Evolutionary conservation across 305 asterid species (phyloP).

Genomic region (Andrographis paniculata): DNA sequence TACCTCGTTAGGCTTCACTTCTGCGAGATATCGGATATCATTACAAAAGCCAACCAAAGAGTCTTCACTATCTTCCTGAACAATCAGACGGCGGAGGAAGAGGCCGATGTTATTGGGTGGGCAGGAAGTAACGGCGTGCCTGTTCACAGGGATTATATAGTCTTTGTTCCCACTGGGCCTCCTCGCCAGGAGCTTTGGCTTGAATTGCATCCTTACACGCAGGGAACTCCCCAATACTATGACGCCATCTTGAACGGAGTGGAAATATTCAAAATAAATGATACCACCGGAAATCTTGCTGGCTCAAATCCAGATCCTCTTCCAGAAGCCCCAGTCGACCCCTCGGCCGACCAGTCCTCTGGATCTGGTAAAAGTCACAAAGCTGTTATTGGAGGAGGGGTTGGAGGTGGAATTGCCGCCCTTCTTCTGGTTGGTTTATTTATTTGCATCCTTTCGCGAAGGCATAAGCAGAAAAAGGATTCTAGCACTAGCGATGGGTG

Average conservation of each 20-base stretch:
- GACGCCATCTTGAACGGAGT: conserved; percentile 79
- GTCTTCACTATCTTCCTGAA: conserved; percentile 55
- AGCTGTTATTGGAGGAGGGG: conserved; percentile 55
- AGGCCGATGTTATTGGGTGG: conserved; percentile 71
- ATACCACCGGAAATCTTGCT: conserved; percentile 50
- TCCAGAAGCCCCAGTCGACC: conserved; percentile 24
- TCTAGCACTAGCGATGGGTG: conserved; percentile 62
- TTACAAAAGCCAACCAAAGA: conserved; percentile 44
- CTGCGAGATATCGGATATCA: conserved; percentile 48
- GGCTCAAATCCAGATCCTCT: conserved; percentile 61
- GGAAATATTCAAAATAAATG: conserved; percentile 65
- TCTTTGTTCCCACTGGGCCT: conserved; percentile 39
- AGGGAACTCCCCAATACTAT: conserved; percentile 25
- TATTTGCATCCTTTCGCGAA: conserved; percentile 31
- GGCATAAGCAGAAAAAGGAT: conserved; percentile 41
- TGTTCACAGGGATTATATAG: conserved; percentile 48
- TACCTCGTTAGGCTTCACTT: conserved; percentile 89
- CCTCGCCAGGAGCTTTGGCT: conserved; percentile 65
- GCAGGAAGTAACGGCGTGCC: conserved; percentile 44
- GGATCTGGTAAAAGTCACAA: conserved; percentile 29
- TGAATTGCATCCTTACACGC: conserved; percentile 44
- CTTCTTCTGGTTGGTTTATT: conserved; percentile 46
- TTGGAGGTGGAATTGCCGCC: conserved; percentile 66
- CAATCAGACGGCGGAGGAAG: conserved; percentile 54
- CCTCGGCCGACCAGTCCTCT: conserved; percentile 16